Evolutionary conservation across 1,284 basidiomycete species (phyloP), one percentile per base, ranked within the genome.

Genomic region (Ganoderma lingzhi): DNA sequence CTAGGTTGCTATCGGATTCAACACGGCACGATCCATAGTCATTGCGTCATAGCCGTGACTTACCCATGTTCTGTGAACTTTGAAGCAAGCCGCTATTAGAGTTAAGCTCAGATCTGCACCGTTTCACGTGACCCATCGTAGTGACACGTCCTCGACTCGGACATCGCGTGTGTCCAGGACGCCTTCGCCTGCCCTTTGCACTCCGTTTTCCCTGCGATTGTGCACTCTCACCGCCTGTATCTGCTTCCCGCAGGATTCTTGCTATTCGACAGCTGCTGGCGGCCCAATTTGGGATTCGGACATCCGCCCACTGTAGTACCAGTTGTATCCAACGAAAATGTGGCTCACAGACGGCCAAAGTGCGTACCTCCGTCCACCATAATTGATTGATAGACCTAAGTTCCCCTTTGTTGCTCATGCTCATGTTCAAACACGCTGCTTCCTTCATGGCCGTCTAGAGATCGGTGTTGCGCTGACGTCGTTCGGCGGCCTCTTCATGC

Each of bases 391-490:
- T 30, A n/a, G 14, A 9, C 53, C 17, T 44, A n/a, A 5, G 9
- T 59, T 15, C 6, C 28, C 35, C n/a, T 37, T 10, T 4, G 12
- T 10, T 41, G 30, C 17, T 39, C 5, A 60, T 53, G 14, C 51
- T 51, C 14, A 62, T 41, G 14, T 41, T 41, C 60, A 28, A 32
- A 28, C 42, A 35, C n/a, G 4, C 42, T 51, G 10, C 62, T 41
- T 19, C 19, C 53, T 17, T 35, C 12, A 63, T 55, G 35, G 35
- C 28, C 10, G 32, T 45, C 45, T 77, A 98, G 96, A 97, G 85
- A 97, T 97, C 76, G 96, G 96, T 73, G 97, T 99, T 64, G 97
- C 96, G 64, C 89, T 99, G 75, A 98, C 97, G 63, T 96, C 97
- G n/a, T 98, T 98, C 76, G 98, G 98, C 70, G 91, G 89, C 55